Percentiles rank a stretch among this genome's conserved stretches.
phyloP scores from a whole-genome alignment of 768 basidiomycete species.

The Phanerodontia chrysosporium region DNA sequence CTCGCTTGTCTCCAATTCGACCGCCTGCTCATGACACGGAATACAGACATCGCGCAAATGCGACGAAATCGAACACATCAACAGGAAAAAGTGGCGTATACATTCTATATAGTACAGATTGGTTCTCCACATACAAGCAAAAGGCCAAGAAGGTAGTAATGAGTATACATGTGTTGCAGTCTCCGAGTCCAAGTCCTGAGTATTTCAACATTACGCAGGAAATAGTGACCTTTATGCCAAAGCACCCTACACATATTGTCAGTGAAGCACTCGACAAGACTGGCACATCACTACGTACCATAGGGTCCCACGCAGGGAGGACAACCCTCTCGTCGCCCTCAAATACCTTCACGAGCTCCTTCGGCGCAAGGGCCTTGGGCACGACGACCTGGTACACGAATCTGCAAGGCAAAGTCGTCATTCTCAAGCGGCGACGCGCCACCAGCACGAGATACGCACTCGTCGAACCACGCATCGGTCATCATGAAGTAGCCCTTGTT shows the following conservation, averaged over 20 bases:
- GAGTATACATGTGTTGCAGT: too few relatives aligned
- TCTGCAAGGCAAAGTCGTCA: slow-evolving; percentile 30
- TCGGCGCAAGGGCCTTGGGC: slow-evolving; percentile 73
- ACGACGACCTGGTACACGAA: slow-evolving; percentile 94
- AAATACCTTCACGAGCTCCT: slow-evolving; percentile 76
- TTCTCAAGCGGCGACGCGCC: background rate
- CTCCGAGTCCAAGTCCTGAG: too few relatives aligned
- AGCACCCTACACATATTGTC: background rate
- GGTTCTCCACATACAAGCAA: too few relatives aligned
- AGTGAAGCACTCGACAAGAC: background rate
- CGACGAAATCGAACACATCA: too few relatives aligned
- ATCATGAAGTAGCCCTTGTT: slow-evolving; percentile 90
- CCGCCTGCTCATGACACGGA: too few relatives aligned
- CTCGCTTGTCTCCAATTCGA: too few relatives aligned
- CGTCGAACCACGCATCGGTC: slow-evolving; percentile 89
- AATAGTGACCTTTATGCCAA: background rate
- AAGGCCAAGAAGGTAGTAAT: too few relatives aligned
- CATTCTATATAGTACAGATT: too few relatives aligned
- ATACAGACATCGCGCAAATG: too few relatives aligned
- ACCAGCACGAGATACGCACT: slow-evolving; percentile 46
- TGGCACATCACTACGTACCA: slow-evolving; percentile 46
- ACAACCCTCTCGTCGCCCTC: slow-evolving; percentile 63
- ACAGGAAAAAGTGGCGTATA: too few relatives aligned
- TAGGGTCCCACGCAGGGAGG: slow-evolving; percentile 90
- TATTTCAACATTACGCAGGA: too few relatives aligned